Evolutionary conservation across 805 yeast species (phyloP), one percentile per base, ranked within the genome.

Genomic region (Wickerhamomyces hampshirensis): DNA sequence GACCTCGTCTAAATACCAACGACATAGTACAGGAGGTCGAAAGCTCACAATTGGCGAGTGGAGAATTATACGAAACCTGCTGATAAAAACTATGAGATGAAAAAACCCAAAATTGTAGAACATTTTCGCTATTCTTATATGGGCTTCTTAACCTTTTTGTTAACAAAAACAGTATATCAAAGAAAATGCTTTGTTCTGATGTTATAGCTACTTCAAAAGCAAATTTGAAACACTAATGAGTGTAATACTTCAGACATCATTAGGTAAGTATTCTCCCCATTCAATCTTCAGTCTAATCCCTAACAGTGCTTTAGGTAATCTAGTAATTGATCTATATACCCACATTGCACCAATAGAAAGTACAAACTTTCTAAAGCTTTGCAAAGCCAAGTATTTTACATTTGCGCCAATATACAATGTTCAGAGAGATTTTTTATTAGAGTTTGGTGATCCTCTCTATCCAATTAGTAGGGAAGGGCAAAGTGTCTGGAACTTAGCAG

Each of bases 341-440:
- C 51, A 62, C 7, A 47, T 51, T 6, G 60, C 66, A 4, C 71
- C 71, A 1, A 44, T 42, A 14, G 68, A 67, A 27, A 56, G 69
- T 23, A 53, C 48, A 36, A 73, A 73, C 48, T 78, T 79, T 50
- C 39, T 79, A 27, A 71, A 75, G 44, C 62, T 77, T 10, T 76
- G 84, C 58, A 64, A 70, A 48, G 45, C 62, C 26, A 67, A 71
- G 38, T 72, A 69, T 55, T 79, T 64, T 58, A 68, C 75, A 31
- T 72, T 69, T 46, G 55, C 69, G 13, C 77, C 78, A 5, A 68
- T 79, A 36, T 61, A 62, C 50, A 62, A 68, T 39, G 48, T 77
- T 5, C 60, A 60, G 28, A 57, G 54, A 34, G 68, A 68, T 44
- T 58, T 51, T 21, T 40, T 61, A 1, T 65, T 65, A 4, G 69